Evolutionary conservation across 108 stramenopile genomes (phyloP).

Genomic region (Skeletonema grethae): DNA sequence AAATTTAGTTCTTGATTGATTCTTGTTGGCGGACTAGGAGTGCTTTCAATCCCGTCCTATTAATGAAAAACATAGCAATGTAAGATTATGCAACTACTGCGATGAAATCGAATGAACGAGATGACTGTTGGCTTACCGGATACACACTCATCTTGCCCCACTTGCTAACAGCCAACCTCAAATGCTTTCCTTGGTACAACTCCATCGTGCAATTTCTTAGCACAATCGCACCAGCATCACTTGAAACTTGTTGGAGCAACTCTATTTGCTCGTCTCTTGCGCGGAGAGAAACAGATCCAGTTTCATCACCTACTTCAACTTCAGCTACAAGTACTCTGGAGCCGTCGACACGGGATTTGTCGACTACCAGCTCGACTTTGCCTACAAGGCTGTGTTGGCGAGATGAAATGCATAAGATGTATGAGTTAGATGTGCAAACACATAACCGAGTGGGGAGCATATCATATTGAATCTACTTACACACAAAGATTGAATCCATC

Average conservation of each 20-base stretch:
- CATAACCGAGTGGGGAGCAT: background rate
- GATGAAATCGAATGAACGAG: background rate
- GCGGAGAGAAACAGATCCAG: slow-evolving; percentile 75
- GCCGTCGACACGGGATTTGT: slow-evolving; percentile 79
- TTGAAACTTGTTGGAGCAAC: slow-evolving; percentile 59
- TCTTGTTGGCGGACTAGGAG: slow-evolving; percentile 70
- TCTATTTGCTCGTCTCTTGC: slow-evolving; percentile 87
- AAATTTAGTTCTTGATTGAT: slow-evolving; percentile 74
- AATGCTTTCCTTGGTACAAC: slow-evolving; percentile 73
- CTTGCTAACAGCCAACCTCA: slow-evolving; percentile 84
- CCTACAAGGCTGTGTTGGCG: slow-evolving; percentile 63
- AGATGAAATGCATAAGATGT: background rate
- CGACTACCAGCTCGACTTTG: slow-evolving; percentile 77
- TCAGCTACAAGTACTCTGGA: slow-evolving; percentile 81
- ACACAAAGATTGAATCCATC: slow-evolving; percentile 85
- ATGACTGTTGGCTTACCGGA: slow-evolving; percentile 38
- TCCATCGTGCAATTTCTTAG: slow-evolving; percentile 83
- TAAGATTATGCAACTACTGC: background rate
- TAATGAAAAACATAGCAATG: background rate
- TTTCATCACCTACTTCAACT: slow-evolving; percentile 82
- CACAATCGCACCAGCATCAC: slow-evolving; percentile 67
- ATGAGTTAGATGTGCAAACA: background rate
- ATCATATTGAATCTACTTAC: slow-evolving; percentile 52
- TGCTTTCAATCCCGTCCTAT: slow-evolving; percentile 75
- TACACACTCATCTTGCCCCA: slow-evolving; percentile 83